phyloP scores from a whole-genome alignment of 2,329 filamentous ascomycete genomes.

The Metarhizium sp. region DNA sequence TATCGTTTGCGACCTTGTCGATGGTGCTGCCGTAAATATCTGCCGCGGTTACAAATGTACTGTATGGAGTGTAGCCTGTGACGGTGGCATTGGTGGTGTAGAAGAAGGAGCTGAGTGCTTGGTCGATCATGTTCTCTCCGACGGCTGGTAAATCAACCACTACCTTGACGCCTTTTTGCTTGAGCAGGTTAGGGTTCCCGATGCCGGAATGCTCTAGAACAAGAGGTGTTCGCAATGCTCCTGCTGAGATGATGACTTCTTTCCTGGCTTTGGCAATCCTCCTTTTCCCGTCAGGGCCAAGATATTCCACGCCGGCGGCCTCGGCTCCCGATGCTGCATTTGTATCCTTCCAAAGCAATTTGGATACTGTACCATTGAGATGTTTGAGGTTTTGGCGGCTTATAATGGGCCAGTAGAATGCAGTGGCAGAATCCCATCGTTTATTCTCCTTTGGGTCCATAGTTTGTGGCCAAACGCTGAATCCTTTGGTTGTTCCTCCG shows the following conservation, averaged over 20 bases:
- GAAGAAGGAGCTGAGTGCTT: constrained; percentile 25
- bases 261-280: constrained; percentile 27
- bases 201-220: constrained; percentile 46
- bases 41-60: constrained; percentile 22
- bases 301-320: constrained; percentile 27
- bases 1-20: constrained; percentile 14
- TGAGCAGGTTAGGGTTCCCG: constrained; percentile 32
- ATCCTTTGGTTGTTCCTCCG: constrained; percentile 27
- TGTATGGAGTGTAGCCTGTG: constrained; percentile 20
- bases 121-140: constrained; percentile 43
- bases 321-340: constrained; percentile 5
- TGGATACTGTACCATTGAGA: constrained; percentile 26
- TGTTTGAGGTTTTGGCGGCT: constrained; percentile 27
- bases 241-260: constrained; percentile 38
- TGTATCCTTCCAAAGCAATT: constrained; percentile 15
- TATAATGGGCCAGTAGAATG: constrained; percentile 30
- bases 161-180: constrained; percentile 30
- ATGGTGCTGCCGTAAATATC: constrained; percentile 23
- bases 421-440: constrained; percentile 31
- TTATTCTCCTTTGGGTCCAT: constrained; percentile 25
- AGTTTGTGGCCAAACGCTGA: constrained; percentile 28
- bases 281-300: constrained; percentile 24
- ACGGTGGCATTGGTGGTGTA: constrained; percentile 14
- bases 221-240: constrained; percentile 39
- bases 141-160: constrained; percentile 38